Base-by-base conservation (phyloP, 73 alveolate genomes). In the Paraurostyla sp. region DNA sequence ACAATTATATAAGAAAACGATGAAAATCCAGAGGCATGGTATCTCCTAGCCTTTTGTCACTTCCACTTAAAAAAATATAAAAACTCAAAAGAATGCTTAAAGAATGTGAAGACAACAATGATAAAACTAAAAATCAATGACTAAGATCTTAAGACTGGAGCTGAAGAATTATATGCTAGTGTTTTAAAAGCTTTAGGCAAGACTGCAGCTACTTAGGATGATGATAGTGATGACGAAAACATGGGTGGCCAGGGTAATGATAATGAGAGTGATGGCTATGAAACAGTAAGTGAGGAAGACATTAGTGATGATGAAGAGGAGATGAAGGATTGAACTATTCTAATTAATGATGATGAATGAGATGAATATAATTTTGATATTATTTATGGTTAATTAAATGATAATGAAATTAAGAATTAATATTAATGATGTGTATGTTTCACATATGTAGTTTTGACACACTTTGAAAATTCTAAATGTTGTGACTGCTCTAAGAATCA, bases 21-120 rank as follows among this genome's bases (percentile, higher is more conserved):
- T 51, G 71, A 80, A 38, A 52, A 71, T 40, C 81, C 92, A 18
- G 92, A 82, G 71, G 88, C 78, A 0, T 91, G 96, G 96, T 91
- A 91, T 43, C 89, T 85, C 27, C 76, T 73, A 7, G 91, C 96
- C 25, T 91, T 76, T 50, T 16, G 91, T 57, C 63, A 85, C 25
- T 91, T 56, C 60, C 20, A 75, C 75, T 89, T 85, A n/a, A 75
- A 84, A 80, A 91, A 84, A 35, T 76, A 49, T 89, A 49, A 58
- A 7, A 58, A 69, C 29, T 62, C 93, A 16, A 40, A 62, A 15
- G 95, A 90, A 57, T 90, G 95, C 52, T 27, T 69, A 54, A 90
- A 83, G 54, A 81, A 81, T 46, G 91, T 59, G 42, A 43, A 58
- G 59, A 38, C 60, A 25, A 69, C 43, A 59, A 78, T 40, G 54